Percentiles rank a stretch among this genome's conserved stretches.
Evolutionary conservation across 148 eudicot genomes (phyloP).

Genomic region (Arctostaphylos glauca): DNA sequence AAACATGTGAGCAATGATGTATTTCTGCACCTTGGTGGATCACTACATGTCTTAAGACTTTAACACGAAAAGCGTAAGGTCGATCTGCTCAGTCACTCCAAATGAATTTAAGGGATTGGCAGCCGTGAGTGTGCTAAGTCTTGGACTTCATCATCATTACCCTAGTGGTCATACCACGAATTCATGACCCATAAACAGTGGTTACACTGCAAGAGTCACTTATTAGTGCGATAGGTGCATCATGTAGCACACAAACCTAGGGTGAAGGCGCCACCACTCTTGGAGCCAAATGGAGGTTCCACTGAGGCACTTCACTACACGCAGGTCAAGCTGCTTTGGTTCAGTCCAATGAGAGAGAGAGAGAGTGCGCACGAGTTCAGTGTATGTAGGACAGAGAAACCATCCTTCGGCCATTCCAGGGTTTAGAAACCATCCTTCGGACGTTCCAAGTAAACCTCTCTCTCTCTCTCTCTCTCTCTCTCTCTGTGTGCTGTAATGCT

Average conservation of each 20-base stretch:
- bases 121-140: not conserved
- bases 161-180: not conserved
- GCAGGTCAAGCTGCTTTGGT: not conserved
- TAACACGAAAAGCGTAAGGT: not conserved
- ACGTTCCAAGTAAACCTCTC: too few relatives aligned
- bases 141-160: not conserved
- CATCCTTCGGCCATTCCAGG: too few relatives aligned
- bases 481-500: not conserved
- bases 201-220: not conserved
- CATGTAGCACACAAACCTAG: not conserved
- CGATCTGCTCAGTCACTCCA: not conserved
- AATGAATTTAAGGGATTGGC: not conserved
- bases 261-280: not conserved
- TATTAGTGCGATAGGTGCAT: not conserved
- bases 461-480: too few relatives aligned
- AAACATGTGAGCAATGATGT: not conserved
- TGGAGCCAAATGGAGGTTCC: not conserved
- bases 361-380: too few relatives aligned
- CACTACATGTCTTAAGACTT: conserved; percentile 2
- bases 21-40: not conserved
- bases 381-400: too few relatives aligned
- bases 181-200: not conserved
- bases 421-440: too few relatives aligned
- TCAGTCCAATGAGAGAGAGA: not conserved
- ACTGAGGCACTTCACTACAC: not conserved